Evolutionary conservation across 208 protist genomes (phyloP), one percentile per base, ranked within the genome.

Genomic region (Sergeia podlipaevii): DNA sequence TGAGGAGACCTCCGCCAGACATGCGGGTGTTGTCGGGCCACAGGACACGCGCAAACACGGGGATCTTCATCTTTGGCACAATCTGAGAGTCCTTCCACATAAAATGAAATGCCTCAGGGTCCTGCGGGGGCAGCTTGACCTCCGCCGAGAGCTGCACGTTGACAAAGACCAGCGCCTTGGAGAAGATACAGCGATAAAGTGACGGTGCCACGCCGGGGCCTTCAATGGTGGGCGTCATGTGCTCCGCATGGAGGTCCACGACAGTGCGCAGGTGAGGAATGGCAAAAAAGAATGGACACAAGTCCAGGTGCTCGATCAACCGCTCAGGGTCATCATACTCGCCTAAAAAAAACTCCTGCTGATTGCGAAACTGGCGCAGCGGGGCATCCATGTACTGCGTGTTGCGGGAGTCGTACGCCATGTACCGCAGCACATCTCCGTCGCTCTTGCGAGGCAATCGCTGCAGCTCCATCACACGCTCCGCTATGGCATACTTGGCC

Each of bases 111-210:
- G 63, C 77, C 51, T 93, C 83, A 8, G 78, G 78, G 66, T 96
- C 89, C 50, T 91, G 85, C 46, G 89, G 85, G 1, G 89, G 89
- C 46, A 96, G 72, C 66, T 93, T 93, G 41, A 96, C 89, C 75
- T 93, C 85, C 1, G 89, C 81, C 17, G 89, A 93, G 27, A 96
- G 84, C 57, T 89, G 74, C 50, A 96, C 89, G 23, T 79, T 77
- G 13, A 93, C 56, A 45, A 87, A 74, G n/a, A 96, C 37, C 15
- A 96, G 66, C 6, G 89, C 69, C 61, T 96, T 96, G 26, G 89
- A 93, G 70, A 70, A 91, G 43, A 89, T 69, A 52, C 83, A 91
- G 54, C 89, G 89, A 60, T 77, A 96, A 21, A 92, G 68, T 13
- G 82, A 89, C 2, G 78, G 70, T 20, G 78, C 89, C 10, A 96